Percentiles rank a stretch among this genome's conserved stretches.
Evolutionary conservation across 257 asterid genomes (phyloP).

Genomic region (Craterostigma plantagineum): DNA sequence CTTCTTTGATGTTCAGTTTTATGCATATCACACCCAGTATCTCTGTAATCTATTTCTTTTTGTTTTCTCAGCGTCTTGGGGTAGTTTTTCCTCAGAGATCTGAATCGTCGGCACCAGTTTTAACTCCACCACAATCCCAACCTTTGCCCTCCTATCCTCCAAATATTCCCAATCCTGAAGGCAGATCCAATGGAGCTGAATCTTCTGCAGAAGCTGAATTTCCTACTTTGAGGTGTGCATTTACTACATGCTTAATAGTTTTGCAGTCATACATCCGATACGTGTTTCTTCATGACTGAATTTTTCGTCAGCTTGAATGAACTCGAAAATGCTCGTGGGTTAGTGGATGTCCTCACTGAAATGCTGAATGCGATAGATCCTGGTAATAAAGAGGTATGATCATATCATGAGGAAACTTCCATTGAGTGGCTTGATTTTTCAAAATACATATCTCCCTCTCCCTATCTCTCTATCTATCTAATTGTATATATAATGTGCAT

Average conservation of each 20-base stretch:
- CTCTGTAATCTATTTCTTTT: constrained; percentile 10
- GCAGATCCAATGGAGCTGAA: constrained; percentile 50
- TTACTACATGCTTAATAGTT: neutral
- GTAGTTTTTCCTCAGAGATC: constrained; percentile 94
- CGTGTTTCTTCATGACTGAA: constrained; percentile 6
- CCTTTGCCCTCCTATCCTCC: constrained; percentile 81
- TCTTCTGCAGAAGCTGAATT: constrained; percentile 87
- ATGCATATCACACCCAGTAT: constrained; percentile 5
- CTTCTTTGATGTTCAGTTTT: neutral
- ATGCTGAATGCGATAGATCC: constrained; percentile 96
- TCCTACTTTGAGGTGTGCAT: constrained; percentile 72
- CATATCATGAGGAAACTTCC: neutral
- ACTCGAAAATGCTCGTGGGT: constrained; percentile 94
- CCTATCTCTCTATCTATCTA: neutral
- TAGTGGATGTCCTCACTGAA: constrained; percentile 96
- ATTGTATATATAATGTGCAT: neutral
- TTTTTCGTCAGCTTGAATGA: constrained; percentile 54
- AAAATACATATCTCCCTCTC: constrained; percentile 16
- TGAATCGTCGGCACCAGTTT: constrained; percentile 76
- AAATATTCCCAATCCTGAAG: constrained; percentile 57
- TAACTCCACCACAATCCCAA: constrained; percentile 87
- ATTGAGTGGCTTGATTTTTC: constrained; percentile 3
- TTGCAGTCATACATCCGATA: constrained; percentile 1
- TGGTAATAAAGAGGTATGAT: constrained; percentile 72
- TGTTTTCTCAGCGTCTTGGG: constrained; percentile 67